A percentile compares a stretch with the other conserved stretches of the same genome.
Conservation (phyloP, 441 rosid species). For the Jatropha podagrica region DNA sequence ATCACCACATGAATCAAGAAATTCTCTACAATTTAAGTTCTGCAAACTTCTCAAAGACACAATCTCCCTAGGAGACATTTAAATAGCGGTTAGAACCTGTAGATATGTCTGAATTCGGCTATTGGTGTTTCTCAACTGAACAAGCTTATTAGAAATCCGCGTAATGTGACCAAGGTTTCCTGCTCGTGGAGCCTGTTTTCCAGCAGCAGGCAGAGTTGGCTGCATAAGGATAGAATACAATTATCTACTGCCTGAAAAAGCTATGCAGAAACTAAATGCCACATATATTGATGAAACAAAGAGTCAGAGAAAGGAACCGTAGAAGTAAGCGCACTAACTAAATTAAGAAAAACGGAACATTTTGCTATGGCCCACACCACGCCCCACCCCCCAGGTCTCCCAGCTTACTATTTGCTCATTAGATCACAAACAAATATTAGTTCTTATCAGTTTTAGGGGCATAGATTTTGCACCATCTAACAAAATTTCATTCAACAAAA, state of each 20-base stretch:
- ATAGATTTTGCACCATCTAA: not conserved
- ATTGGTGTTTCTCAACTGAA: constrained; percentile 69
- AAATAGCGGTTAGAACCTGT: constrained; percentile 52
- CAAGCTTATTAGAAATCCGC: constrained; percentile 72
- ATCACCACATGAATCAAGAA: not conserved
- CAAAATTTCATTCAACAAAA: not conserved
- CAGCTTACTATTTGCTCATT: not conserved
- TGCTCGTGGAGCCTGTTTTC: constrained; percentile 67
- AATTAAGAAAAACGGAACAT: not conserved
- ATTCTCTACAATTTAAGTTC: not conserved
- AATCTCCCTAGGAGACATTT: not conserved
- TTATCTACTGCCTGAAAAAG: not conserved
- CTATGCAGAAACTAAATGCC: not conserved
- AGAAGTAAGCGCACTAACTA: not conserved
- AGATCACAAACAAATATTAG: not conserved
- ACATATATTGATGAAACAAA: not conserved
- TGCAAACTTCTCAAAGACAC: not conserved
- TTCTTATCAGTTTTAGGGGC: not conserved
- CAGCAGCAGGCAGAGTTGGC: constrained; percentile 81
- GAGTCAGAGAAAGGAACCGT: not conserved
- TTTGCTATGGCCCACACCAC: not conserved
- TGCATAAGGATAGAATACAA: constrained; percentile 31
- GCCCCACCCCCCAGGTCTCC: not conserved
- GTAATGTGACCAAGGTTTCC: constrained; percentile 94
- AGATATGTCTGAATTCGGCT: constrained; percentile 57